Evolutionary conservation across 2,329 filamentous ascomycete species (phyloP).

Genomic region (Volutella citrinella): DNA sequence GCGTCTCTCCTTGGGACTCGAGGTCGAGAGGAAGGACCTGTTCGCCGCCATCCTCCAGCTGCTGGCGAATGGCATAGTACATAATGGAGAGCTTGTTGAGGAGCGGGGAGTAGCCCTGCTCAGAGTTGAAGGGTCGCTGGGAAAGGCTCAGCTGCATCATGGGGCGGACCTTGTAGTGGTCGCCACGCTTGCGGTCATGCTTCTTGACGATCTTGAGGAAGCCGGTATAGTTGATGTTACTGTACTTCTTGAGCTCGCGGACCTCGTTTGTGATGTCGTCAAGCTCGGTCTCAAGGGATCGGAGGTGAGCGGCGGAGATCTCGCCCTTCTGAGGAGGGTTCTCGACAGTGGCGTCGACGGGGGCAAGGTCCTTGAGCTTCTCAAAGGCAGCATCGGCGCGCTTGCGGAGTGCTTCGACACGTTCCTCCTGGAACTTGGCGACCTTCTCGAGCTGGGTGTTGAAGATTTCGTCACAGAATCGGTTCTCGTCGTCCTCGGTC

Average conservation of each 20-base stretch:
- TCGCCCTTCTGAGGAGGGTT: slow-evolving; percentile 46
- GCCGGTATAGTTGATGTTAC: slow-evolving; percentile 93
- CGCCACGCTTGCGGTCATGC: slow-evolving; percentile 89
- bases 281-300: slow-evolving; percentile 73
- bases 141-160: slow-evolving; percentile 87
- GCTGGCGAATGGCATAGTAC: slow-evolving; percentile 91
- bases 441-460: slow-evolving; percentile 96
- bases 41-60: slow-evolving; percentile 57
- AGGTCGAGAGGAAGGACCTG: slow-evolving; percentile 43
- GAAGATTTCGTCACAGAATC: slow-evolving; percentile 91
- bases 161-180: slow-evolving; percentile 82
- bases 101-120: slow-evolving; percentile 81
- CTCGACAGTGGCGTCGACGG: slow-evolving; percentile 46
- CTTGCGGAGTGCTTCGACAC: slow-evolving; percentile 57
- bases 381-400: slow-evolving; percentile 57
- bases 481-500: slow-evolving; percentile 92
- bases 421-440: slow-evolving; percentile 79
- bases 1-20: slow-evolving; percentile 53
- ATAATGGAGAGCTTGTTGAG: slow-evolving; percentile 89
- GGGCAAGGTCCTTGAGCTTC: slow-evolving; percentile 76
- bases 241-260: slow-evolving; percentile 91
- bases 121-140: slow-evolving; percentile 91
- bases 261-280: slow-evolving; percentile 87
- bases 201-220: slow-evolving; percentile 99
- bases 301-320: slow-evolving; percentile 52